A percentile compares a stretch with the other conserved stretches of the same genome.
Evolutionary conservation across 768 basidiomycete genomes (phyloP).

Genomic region (Boletus pseudo-olivaceus): DNA sequence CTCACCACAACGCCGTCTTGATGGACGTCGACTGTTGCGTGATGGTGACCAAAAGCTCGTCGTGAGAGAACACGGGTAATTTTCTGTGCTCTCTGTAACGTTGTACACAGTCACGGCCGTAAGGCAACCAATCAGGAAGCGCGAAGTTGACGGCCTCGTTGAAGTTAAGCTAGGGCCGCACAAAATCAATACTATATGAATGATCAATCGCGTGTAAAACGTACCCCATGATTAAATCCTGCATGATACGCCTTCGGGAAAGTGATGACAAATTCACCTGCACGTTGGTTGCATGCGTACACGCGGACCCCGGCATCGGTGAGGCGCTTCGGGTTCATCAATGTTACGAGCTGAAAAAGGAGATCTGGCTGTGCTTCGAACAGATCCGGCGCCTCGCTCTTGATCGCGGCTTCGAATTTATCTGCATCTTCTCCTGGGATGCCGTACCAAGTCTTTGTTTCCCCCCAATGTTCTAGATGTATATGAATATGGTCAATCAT

Average conservation of each 20-base stretch:
- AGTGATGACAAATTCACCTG: slow-evolving; percentile 96
- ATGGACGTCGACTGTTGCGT: slow-evolving; percentile 92
- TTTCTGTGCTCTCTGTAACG: slow-evolving; percentile 90
- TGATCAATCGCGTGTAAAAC: slow-evolving; percentile 36
- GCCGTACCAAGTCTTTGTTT: slow-evolving; percentile 99
- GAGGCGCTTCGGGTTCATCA: slow-evolving; percentile 92
- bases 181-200: slow-evolving; percentile 24
- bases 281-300: slow-evolving; percentile 92
- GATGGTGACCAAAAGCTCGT: slow-evolving; percentile 95
- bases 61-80: slow-evolving; percentile 96
- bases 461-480: slow-evolving; percentile 94
- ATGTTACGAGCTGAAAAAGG: slow-evolving; percentile 93
- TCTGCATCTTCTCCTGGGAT: slow-evolving; percentile 94
- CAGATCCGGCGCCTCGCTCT: slow-evolving; percentile 91
- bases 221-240: slow-evolving; percentile 96
- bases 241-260: slow-evolving; percentile 98
- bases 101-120: slow-evolving; percentile 83
- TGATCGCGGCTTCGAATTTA: slow-evolving; percentile 95
- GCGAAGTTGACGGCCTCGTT: slow-evolving; percentile 99
- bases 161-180: slow-evolving; percentile 77
- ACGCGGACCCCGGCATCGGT: slow-evolving; percentile 87
- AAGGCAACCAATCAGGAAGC: slow-evolving; percentile 89
- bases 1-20: slow-evolving; percentile 89
- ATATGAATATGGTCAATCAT: slow-evolving; percentile 25
- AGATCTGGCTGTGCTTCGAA: slow-evolving; percentile 98